phyloP scores from a whole-genome alignment of 805 yeast genomes.

The Sungouiozyma intestinalis region DNA sequence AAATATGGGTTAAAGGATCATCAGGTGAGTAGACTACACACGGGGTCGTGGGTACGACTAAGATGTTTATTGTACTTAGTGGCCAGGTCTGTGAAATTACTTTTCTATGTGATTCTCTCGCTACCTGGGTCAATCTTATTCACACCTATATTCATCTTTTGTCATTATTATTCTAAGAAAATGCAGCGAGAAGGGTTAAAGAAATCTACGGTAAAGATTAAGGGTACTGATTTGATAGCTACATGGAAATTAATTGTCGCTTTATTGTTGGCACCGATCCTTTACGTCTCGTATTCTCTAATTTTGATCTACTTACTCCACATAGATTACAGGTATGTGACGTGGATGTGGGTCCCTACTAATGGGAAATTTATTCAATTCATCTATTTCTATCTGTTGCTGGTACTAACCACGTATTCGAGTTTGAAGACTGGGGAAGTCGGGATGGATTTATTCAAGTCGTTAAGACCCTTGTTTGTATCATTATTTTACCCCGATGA shows the following conservation, averaged over 20 bases:
- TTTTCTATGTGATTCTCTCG: slow-evolving; percentile 46
- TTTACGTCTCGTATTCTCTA: slow-evolving; percentile 67
- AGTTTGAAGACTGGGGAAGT: slow-evolving; percentile 84
- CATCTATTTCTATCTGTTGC: slow-evolving; percentile 40
- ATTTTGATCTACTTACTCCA: slow-evolving; percentile 29
- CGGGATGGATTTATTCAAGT: slow-evolving; percentile 77
- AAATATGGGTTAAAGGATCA: slow-evolving; percentile 62
- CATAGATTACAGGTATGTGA: slow-evolving; percentile 14
- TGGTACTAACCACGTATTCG: slow-evolving; percentile 72
- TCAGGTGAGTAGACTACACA: slow-evolving; percentile 43
- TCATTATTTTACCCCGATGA: slow-evolving; percentile 33
- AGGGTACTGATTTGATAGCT: slow-evolving; percentile 85
- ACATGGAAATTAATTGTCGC: slow-evolving; percentile 91
- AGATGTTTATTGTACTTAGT: slow-evolving; percentile 41
- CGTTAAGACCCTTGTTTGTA: slow-evolving; percentile 59
- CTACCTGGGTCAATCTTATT: slow-evolving; percentile 80
- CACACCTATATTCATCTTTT: slow-evolving; percentile 72
- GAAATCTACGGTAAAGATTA: slow-evolving; percentile 83
- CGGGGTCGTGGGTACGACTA: slow-evolving; percentile 35
- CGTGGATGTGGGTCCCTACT: slow-evolving; percentile 28
- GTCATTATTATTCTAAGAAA: slow-evolving; percentile 55
- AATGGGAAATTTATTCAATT: slow-evolving; percentile 23
- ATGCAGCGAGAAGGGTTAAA: slow-evolving; percentile 75
- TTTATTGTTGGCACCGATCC: slow-evolving; percentile 72
- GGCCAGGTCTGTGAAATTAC: slow-evolving; percentile 42